Percentiles rank a stretch among this genome's conserved stretches.
These are phyloP conservation scores for Juncus inflexus DNA, from an alignment of 176 grass and related monocot genomes.

Conservation along the genomic window DNA sequence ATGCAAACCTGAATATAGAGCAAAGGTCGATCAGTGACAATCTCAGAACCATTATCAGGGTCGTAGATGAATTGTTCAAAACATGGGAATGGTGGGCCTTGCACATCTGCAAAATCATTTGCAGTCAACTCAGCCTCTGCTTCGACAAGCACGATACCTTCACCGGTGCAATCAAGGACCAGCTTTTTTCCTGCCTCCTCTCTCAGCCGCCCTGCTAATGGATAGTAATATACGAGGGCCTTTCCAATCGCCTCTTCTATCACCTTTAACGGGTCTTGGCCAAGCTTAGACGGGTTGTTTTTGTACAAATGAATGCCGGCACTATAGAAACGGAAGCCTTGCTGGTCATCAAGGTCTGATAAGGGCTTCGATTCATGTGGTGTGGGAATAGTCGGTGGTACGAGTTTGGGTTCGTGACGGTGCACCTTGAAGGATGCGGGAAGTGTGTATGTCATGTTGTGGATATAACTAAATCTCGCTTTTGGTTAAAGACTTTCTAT, in stretches of 20 bases:
- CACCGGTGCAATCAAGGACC: constrained; percentile 29
- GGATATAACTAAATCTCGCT: no score
- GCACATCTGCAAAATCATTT: constrained; percentile 3
- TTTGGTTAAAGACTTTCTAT: no score
- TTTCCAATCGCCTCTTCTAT: constrained; percentile 14
- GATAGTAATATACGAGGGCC: constrained; percentile 29
- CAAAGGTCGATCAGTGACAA: constrained; percentile 19
- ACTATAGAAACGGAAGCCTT: constrained; percentile 4
- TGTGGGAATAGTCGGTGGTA: constrained; percentile 32
- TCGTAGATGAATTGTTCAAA: constrained; percentile 8
- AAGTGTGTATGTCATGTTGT: no score
- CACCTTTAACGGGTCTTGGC: constrained; percentile 2
- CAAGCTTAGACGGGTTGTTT: not conserved
- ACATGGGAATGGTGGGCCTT: constrained; percentile 20
- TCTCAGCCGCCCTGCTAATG: constrained; percentile 16
- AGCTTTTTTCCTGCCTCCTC: constrained; percentile 18
- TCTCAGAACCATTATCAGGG: not conserved
- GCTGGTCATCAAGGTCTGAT: constrained; percentile 40
- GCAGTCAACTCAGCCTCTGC: constrained; percentile 23
- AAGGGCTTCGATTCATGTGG: constrained; percentile 45
- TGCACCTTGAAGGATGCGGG: not conserved
- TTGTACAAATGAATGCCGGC: constrained; percentile 20
- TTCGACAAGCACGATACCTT: constrained; percentile 23
- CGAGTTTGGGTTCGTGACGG: constrained; percentile 25
- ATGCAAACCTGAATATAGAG: constrained; percentile 7